Percentiles rank a stretch among this genome's conserved stretches.
Evolutionary conservation across 2,329 filamentous ascomycete genomes (phyloP).

Genomic region (Paracamarosporium sp.): DNA sequence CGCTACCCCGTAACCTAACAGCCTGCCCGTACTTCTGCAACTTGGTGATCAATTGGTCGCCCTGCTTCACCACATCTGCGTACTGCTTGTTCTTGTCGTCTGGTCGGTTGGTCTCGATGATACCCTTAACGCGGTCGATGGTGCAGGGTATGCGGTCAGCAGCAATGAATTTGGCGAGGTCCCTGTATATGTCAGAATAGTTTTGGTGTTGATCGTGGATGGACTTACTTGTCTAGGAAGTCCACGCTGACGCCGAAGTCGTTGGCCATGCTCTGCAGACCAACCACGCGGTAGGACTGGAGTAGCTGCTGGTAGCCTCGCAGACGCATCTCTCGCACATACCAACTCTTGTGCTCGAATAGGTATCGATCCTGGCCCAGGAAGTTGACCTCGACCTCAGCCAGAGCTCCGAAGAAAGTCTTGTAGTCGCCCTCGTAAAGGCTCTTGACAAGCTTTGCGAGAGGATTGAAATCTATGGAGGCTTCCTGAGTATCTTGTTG

Average conservation of each 20-base stretch:
- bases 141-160: slow-evolving; percentile 94
- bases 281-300: slow-evolving; percentile 96
- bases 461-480: slow-evolving; percentile 85
- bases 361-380: slow-evolving; percentile 93
- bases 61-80: slow-evolving; percentile 95
- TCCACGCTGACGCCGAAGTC: slow-evolving; percentile 98
- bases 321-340: slow-evolving; percentile 96
- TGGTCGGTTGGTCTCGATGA: slow-evolving; percentile 97
- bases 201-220: not conserved
- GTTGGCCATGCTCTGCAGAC: slow-evolving; percentile 94
- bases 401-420: slow-evolving; percentile 89
- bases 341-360: slow-evolving; percentile 95
- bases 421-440: slow-evolving; percentile 95
- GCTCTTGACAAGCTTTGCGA: slow-evolving; percentile 87
- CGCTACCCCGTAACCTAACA: slow-evolving; percentile 90
- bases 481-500: slow-evolving; percentile 76
- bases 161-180: slow-evolving; percentile 96
- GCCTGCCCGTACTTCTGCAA: slow-evolving; percentile 99
- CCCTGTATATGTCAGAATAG: slow-evolving; percentile 59
- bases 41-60: slow-evolving; percentile 97
- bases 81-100: slow-evolving; percentile 99
- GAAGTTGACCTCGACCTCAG: slow-evolving; percentile 91
- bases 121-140: slow-evolving; percentile 94
- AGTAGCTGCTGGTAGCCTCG: slow-evolving; percentile 96
- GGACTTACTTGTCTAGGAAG: slow-evolving; percentile 85